A percentile compares a stretch with the other conserved stretches of the same genome.
phyloP scores from a whole-genome alignment of 2,329 filamentous ascomycete genomes.

The Epichloe uncinata region DNA sequence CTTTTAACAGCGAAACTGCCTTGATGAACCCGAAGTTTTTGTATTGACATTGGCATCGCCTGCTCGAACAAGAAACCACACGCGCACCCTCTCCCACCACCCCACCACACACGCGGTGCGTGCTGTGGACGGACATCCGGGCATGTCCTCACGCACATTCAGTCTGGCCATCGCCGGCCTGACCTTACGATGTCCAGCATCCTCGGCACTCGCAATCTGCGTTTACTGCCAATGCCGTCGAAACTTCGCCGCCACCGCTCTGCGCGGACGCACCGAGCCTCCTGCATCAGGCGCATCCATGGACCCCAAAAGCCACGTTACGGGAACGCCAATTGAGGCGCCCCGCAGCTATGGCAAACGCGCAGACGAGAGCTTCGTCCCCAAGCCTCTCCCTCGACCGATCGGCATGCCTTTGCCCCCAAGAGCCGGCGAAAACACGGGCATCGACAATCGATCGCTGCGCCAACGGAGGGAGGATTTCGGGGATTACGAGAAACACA shows the following conservation, averaged over 20 bases:
- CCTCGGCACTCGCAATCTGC: constrained; percentile 27
- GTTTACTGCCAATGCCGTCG: constrained; percentile 38
- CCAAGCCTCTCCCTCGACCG: constrained; percentile 51
- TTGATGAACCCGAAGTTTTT: not conserved
- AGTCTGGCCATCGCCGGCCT: constrained; percentile 16
- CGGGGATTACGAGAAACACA: constrained; percentile 72
- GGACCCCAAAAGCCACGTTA: constrained; percentile 24
- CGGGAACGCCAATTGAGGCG: constrained; percentile 39
- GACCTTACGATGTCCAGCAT: not conserved
- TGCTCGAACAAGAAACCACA: not conserved
- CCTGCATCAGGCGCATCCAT: constrained; percentile 22
- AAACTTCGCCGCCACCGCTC: constrained; percentile 32
- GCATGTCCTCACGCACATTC: constrained; percentile 21
- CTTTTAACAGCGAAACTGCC: not conserved
- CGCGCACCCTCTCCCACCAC: not conserved
- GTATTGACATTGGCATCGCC: not conserved
- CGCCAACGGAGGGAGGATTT: constrained; percentile 65
- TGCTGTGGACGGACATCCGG: not conserved
- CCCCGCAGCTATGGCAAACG: constrained; percentile 47
- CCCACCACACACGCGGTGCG: not conserved
- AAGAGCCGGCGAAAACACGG: constrained; percentile 65
- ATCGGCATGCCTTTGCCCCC: constrained; percentile 73
- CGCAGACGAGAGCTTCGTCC: constrained; percentile 38
- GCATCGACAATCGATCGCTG: constrained; percentile 54
- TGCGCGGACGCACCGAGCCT: constrained; percentile 18